Conservation (phyloP, 208 protist species). For the Leishmania tropica region DNA sequence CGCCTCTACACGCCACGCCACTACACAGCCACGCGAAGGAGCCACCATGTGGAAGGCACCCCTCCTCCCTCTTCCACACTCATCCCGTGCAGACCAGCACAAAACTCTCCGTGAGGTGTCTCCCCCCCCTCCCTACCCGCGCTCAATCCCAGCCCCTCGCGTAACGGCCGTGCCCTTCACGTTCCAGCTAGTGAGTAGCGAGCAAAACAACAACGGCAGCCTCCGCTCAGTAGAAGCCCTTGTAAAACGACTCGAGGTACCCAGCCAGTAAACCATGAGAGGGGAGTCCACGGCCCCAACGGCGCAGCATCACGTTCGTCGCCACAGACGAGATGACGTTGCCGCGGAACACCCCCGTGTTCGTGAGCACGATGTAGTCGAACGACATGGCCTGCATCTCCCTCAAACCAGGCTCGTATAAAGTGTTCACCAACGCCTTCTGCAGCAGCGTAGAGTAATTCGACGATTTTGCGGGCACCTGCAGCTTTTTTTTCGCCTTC, state of each 20-base stretch:
- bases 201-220: background rate
- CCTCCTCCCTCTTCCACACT: no score
- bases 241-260: slow-evolving; percentile 23
- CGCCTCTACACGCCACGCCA: no score
- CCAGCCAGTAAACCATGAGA: slow-evolving; percentile 11
- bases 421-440: slow-evolving; percentile 1
- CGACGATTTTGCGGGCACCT: background rate
- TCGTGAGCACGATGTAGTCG: slow-evolving; percentile 32
- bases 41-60: no score
- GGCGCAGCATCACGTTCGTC: slow-evolving; percentile 21
- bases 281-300: slow-evolving; percentile 23
- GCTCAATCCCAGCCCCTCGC: no score
- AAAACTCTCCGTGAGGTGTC: no score
- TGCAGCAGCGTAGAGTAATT: background rate
- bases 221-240: background rate
- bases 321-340: slow-evolving; percentile 17
- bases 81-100: no score
- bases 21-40: no score
- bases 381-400: slow-evolving; percentile 21
- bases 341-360: slow-evolving; percentile 27
- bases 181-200: background rate
- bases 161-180: no score
- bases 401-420: slow-evolving; percentile 9
- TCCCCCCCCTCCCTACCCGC: no score
- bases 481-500: background rate